Base-by-base conservation (phyloP, 352 stramenopile genomes). In the Phytophthora lateralis region DNA sequence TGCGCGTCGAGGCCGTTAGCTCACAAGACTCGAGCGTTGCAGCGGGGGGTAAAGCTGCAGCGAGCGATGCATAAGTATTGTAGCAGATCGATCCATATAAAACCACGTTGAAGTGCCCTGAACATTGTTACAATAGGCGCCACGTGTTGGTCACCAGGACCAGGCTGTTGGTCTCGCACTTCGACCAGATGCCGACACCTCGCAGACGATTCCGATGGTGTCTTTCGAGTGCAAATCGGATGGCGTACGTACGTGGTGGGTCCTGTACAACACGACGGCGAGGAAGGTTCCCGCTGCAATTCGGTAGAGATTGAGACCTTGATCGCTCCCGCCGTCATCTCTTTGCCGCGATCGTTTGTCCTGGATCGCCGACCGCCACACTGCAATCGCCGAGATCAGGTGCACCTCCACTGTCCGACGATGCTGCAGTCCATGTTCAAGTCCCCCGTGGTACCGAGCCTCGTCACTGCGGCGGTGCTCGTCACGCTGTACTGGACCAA, bases 391-490 rank as follows among this genome's bases (percentile, higher is more conserved):
- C 61, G 34, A 35, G 43, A 30, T 42, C 50, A 51, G 21, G n/a
- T 39, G 26, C 26, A 53, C 30, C 41, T 46, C 29, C 30, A 17
- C 37, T 12, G 11, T 51, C 48, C 6, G 3, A 59, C 15, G 38
- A 66, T 73, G 53, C 39, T 69, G 53, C 59, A 66, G 26, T 62
- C 54, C n/a, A 63, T 69, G 53, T 59, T 73, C 53, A 61, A 61
- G 54, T 59, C 53, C 21, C 54, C 59, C 44, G 42, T 66, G 11
- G 48, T 73, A 21, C 60, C 60, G 20, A 39, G 63, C 17, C 59
- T 73, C 54, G 46, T 73, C 26, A 59, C 65, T 18, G 60, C 54
- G n/a, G 66, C 60, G 12, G 14, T 73, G 37, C 43, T 66, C 24
- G 49, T 70, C 18, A 63, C 66, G 37, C 60, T 73, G 5, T 73